Percentiles rank a stretch among this genome's conserved stretches.
phyloP scores from a whole-genome alignment of 2,329 filamentous ascomycete species.

The Cytospora piceae region DNA sequence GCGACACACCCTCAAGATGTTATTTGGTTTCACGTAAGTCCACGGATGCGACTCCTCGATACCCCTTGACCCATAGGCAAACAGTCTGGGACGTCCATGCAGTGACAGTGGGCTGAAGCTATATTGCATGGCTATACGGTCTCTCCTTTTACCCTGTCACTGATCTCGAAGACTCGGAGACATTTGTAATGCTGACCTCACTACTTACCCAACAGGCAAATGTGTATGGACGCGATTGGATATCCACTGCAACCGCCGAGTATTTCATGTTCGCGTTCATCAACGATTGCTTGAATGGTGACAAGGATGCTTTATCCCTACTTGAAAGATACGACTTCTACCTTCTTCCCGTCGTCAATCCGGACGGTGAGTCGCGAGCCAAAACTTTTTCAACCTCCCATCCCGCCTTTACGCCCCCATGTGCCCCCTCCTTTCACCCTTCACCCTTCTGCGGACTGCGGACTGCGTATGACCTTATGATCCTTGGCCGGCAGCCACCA shows the following conservation, averaged over 20 bases:
- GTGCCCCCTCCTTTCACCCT: too few relatives aligned
- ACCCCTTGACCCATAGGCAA: background rate
- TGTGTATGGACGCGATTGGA: background rate
- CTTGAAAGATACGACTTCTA: background rate
- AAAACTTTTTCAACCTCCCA: too few relatives aligned
- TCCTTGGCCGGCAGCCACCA: too few relatives aligned
- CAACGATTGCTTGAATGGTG: background rate
- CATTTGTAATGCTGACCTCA: background rate
- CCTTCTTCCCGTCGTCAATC: background rate
- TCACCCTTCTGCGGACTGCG: too few relatives aligned
- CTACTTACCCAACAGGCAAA: background rate
- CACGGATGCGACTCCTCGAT: background rate
- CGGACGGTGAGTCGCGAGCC: background rate
- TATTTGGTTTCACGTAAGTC: background rate
- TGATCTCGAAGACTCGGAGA: too few relatives aligned
- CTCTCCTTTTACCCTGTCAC: too few relatives aligned
- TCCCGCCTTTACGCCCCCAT: too few relatives aligned
- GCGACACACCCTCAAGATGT: background rate
- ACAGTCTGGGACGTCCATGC: too few relatives aligned
- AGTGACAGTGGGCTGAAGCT: too few relatives aligned
- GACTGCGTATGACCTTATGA: background rate
- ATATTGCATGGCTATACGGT: too few relatives aligned
- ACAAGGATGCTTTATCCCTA: background rate
- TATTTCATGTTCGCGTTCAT: background rate
- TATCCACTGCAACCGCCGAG: background rate